A percentile compares a stretch with the other conserved stretches of the same genome.
Conservation (phyloP, 2,329 filamentous ascomycete genomes). For the Penicillium occitanis region DNA sequence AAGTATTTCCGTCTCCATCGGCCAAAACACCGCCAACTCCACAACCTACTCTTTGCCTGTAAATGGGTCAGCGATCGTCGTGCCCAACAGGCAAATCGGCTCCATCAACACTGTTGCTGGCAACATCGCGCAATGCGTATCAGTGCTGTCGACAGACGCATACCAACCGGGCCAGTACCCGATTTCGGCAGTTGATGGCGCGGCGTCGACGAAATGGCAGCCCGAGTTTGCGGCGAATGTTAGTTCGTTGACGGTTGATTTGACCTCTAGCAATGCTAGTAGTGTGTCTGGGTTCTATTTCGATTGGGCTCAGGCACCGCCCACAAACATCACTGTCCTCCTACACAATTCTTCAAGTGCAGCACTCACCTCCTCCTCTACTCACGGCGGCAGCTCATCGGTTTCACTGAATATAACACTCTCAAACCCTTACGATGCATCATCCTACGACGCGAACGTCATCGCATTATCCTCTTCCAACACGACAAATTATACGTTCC, state of each 20-base stretch:
- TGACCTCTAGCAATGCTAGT: conserved; percentile 36
- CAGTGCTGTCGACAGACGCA: conserved; percentile 49
- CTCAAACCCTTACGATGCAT: conserved; percentile 37
- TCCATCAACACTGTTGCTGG: conserved; percentile 54
- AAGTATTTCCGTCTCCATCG: conserved; percentile 61
- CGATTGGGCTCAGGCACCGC: conserved; percentile 61
- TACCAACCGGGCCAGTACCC: conserved; percentile 68
- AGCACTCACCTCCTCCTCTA: neutral
- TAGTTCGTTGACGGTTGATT: conserved; percentile 58
- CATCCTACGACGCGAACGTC: conserved; percentile 32
- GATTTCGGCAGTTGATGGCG: conserved; percentile 65
- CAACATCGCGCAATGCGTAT: conserved; percentile 66
- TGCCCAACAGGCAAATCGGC: conserved; percentile 61
- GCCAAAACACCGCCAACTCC: conserved; percentile 41
- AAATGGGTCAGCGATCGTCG: conserved; percentile 50
- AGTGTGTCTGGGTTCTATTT: conserved; percentile 52
- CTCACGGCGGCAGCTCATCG: neutral
- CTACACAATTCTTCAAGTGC: conserved; percentile 50
- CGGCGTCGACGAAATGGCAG: conserved; percentile 66
- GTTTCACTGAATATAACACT: conserved; percentile 23
- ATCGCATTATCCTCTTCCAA: conserved; percentile 43
- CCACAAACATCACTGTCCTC: conserved; percentile 53
- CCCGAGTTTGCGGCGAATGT: conserved; percentile 52
- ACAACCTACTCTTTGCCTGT: conserved; percentile 49
- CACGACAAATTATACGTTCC: conserved; percentile 43